These are phyloP conservation scores for Irpex rosettiformis DNA, from an alignment of 1,284 basidiomycete genomes.

Conservation along the genomic window DNA sequence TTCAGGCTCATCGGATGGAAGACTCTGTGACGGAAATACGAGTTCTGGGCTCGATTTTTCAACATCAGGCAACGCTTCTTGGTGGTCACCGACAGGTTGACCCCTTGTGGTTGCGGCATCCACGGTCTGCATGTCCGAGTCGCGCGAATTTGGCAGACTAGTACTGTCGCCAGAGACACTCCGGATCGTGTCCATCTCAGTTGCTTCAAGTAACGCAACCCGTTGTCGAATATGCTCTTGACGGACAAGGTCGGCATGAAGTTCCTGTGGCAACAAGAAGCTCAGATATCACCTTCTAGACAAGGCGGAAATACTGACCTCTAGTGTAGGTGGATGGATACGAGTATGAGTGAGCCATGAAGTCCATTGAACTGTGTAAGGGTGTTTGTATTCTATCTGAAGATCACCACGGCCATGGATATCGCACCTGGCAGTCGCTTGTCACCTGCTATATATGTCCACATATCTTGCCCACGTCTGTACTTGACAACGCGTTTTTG, in stretches of 20 bases:
- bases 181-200: background rate
- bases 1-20: no score
- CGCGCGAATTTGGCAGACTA: background rate
- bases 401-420: no score
- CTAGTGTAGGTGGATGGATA: constrained; percentile 25
- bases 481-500: constrained; percentile 33
- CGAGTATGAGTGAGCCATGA: constrained; percentile 32
- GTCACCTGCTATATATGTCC: constrained; percentile 25
- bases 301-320: constrained; percentile 15
- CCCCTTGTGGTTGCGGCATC: no score
- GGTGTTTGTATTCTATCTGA: no score
- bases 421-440: constrained; percentile 26
- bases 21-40: no score
- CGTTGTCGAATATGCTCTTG: background rate
- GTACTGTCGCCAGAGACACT: background rate
- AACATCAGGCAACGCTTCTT: no score
- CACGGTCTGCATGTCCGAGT: no score
- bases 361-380: constrained; percentile 31
- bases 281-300: background rate
- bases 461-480: constrained; percentile 24
- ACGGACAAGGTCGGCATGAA: background rate
- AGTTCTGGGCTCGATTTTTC: no score
- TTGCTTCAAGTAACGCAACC: background rate
- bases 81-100: no score
- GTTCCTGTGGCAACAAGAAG: background rate